Base-by-base conservation (phyloP, 2,329 filamentous ascomycete genomes). In the Clarireedia monteithiana region DNA sequence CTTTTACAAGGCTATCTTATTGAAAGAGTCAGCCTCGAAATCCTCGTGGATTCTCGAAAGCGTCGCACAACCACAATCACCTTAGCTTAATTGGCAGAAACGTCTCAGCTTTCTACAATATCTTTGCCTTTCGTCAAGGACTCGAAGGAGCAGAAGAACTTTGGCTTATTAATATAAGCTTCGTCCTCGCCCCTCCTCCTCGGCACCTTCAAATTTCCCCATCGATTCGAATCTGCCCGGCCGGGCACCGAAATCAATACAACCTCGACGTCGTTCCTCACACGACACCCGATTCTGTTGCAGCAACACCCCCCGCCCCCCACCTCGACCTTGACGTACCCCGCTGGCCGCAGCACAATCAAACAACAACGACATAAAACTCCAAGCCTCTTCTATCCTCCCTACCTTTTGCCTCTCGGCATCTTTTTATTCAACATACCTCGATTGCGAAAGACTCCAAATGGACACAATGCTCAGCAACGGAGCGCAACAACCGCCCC, bases 381-480 rank as follows among this genome's bases (percentile, higher is more conserved):
- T 40, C 20, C 27, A 42, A 30, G 17, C 2, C 2, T 27, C 26
- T 38, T 38, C 26, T 34, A 48, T n/a, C 42, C 9, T 15, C 12
- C 23, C 42, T 14, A n/a, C 27, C 39, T 23, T 45, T 20, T 20
- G 15, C 17, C 14, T 36, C 20, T 14, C n/a, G 23, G 12, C 42
- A 20, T 45, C 42, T 42, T 42, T 42, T 42, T 42, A n/a, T 20
- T 45, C 42, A 20, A 12, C 42, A 2, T 17, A 20, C 17, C 12
- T 49, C 46, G 1, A 20, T 55, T 20, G 17, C n/a, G 23, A 45
- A 2, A 42, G 44, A 23, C 27, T 30, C 10, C 26, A 38, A 6
- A 55, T 55, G 53, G 46, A 55, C 27, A 55, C 53, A 50, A 53
- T 53, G 36, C 30, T 57, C 44, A 47, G 55, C 30, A 57, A 48